Base-by-base conservation (phyloP, 305 asterid genomes). In the Andrographis paniculata region DNA sequence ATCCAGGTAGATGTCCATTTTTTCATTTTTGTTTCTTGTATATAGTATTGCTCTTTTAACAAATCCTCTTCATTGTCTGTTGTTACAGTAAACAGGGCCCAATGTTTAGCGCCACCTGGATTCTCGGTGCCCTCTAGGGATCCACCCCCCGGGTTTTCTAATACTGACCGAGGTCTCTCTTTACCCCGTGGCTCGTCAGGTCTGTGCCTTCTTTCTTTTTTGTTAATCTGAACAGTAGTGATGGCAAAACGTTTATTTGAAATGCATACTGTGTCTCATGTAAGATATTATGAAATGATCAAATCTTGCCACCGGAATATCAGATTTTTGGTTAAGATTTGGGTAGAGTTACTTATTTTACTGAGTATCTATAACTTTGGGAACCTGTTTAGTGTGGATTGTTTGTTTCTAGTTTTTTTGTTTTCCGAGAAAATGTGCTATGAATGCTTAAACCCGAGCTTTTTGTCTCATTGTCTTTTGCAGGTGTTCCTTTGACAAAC, bases 91-190 rank as follows among this genome's bases (percentile, higher is more conserved):
- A 52, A 61, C 40, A 82, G 82, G 65, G 43, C 80, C 64, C 94
- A 76, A 61, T 63, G 69, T 67, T 64, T 70, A 62, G 77, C 75
- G 54, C 98, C 96, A 1, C 94, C 94, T 35, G 96, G 98, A 21
- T 82, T 86, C 70, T 62, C 84, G 3, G 59, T 66, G 63, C 74
- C 82, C 56, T 45, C 73, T n/a, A 73, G 93, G 64, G 93, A 80
- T 56, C 81, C 80, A 44, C 96, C 89, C 48, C 94, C 88, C 5
- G 91, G 99, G 33, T 91, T 86, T 69, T 67, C 87, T 9, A 17
- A 78, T 46, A 46, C 65, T 28, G 85, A 79, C 48, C 76, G 79
- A 60, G 58, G 66, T 6, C 69, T 75, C 43, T 43, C 64, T 36
- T 58, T 72, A 28, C 45, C 75, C 41, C 79, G 59, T 37, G 52